Conservation (phyloP, 208 protist species). For the Trypanosoma theileri region DNA sequence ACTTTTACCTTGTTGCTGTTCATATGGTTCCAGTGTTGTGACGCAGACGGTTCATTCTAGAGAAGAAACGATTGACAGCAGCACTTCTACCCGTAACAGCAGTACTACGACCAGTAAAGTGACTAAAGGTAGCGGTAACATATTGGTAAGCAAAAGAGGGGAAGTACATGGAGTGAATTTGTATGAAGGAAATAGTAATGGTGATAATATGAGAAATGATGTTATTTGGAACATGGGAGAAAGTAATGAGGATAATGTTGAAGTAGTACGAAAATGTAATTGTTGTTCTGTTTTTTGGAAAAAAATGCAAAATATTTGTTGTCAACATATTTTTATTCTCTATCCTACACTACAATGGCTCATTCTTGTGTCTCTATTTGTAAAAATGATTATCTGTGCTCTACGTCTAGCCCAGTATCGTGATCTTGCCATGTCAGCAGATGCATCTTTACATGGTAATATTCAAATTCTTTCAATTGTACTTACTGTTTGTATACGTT, state of each 20-base stretch:
- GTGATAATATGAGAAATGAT: background rate
- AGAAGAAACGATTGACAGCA: background rate
- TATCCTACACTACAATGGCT: constrained; percentile 63
- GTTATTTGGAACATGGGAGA: too few species aligned
- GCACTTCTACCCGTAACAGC: background rate
- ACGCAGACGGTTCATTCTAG: background rate
- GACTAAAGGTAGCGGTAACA: background rate
- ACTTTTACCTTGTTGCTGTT: constrained; percentile 7
- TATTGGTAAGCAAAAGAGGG: background rate
- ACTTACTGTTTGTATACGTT: constrained; percentile 24
- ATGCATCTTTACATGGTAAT: background rate
- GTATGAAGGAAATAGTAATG: background rate
- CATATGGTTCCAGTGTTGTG: background rate
- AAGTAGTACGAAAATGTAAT: background rate
- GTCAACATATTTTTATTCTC: constrained; percentile 41
- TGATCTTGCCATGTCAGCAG: constrained; percentile 15
- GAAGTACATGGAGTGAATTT: background rate
- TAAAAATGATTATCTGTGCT: constrained; percentile 40
- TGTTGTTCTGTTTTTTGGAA: background rate
- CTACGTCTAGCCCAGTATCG: constrained; percentile 35
- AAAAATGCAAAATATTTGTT: background rate
- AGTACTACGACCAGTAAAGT: background rate
- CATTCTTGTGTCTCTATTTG: constrained; percentile 31
- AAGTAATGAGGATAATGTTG: too few species aligned
- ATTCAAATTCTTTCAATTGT: constrained; percentile 26